phyloP scores from a whole-genome alignment of 345 rosid genomes.

The Linum usitatissimum region DNA sequence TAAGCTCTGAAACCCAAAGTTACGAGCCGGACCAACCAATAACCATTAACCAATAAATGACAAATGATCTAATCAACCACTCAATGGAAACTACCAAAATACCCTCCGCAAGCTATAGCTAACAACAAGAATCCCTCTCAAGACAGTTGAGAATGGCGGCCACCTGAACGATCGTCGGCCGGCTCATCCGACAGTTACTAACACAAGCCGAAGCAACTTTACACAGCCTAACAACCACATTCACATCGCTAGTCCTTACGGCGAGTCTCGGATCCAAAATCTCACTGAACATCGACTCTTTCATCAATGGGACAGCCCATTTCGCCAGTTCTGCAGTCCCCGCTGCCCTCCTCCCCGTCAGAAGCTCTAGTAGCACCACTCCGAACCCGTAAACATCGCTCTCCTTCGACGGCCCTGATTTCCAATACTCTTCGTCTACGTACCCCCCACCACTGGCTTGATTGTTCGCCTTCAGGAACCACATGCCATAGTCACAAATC shows the following conservation, averaged over 20 bases:
- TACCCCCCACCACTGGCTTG: slow-evolving; percentile 34
- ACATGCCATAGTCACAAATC: slow-evolving; percentile 11
- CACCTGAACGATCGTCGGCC: slow-evolving; percentile 52
- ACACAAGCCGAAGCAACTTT: slow-evolving; percentile 79
- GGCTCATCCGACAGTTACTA: slow-evolving; percentile 31
- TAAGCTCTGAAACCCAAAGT: no score
- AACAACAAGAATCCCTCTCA: slow-evolving; percentile 22
- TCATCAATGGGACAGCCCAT: slow-evolving; percentile 78
- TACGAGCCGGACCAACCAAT: no score
- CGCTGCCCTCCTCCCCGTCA: slow-evolving; percentile 65
- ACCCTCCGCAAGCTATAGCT: no score
- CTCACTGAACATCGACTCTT: slow-evolving; percentile 43
- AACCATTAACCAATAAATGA: no score
- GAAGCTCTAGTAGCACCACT: slow-evolving; percentile 61
- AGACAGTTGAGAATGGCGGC: slow-evolving; percentile 56
- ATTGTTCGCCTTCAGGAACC: slow-evolving; percentile 39
- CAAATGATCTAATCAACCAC: no score
- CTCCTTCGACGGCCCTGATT: slow-evolving; percentile 23
- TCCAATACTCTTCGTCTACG: slow-evolving; percentile 60
- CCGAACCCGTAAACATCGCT: slow-evolving; percentile 71
- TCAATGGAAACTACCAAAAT: slow-evolving; percentile 4
- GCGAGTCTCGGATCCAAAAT: background rate
- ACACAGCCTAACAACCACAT: slow-evolving; percentile 47
- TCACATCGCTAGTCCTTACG: slow-evolving; percentile 27
- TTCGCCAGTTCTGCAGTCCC: slow-evolving; percentile 48